These are phyloP conservation scores for Forsythia suspensa DNA, from an alignment of 257 asterid genomes.

Conservation along the genomic window DNA sequence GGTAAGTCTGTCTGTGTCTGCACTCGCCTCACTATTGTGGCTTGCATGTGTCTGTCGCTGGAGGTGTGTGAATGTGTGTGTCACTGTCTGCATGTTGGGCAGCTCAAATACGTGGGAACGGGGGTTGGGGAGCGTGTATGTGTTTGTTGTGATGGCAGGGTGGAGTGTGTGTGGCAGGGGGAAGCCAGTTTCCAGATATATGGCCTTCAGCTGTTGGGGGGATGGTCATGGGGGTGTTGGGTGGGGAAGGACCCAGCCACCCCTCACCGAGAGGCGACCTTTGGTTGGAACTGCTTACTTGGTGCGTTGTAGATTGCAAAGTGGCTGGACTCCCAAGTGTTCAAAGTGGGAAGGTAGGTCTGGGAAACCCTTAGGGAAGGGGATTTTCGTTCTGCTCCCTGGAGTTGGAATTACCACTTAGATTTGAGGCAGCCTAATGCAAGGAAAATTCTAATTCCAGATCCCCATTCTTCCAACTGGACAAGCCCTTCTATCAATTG, in stretches of 20 bases:
- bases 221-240: not conserved
- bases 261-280: not conserved
- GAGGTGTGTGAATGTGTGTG: not conserved
- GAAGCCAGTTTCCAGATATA: not conserved
- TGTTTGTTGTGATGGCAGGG: not conserved
- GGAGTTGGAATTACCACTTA: not conserved
- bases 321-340: not conserved
- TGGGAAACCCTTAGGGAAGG: not conserved
- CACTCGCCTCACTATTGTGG: not conserved
- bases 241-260: not conserved
- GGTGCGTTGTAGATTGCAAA: not conserved
- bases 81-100: not conserved
- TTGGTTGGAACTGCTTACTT: not conserved
- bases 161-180: not conserved
- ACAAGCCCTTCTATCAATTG: not conserved
- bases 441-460: not conserved
- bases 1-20: not conserved
- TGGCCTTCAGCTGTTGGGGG: not conserved
- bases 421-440: not conserved
- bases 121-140: not conserved
- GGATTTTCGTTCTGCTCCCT: not conserved
- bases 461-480: not conserved
- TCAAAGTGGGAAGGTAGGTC: not conserved
- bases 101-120: not conserved
- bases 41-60: constrained; percentile 7